phyloP scores from a whole-genome alignment of 2,329 filamentous ascomycete species.

The Trichophyton simii region DNA sequence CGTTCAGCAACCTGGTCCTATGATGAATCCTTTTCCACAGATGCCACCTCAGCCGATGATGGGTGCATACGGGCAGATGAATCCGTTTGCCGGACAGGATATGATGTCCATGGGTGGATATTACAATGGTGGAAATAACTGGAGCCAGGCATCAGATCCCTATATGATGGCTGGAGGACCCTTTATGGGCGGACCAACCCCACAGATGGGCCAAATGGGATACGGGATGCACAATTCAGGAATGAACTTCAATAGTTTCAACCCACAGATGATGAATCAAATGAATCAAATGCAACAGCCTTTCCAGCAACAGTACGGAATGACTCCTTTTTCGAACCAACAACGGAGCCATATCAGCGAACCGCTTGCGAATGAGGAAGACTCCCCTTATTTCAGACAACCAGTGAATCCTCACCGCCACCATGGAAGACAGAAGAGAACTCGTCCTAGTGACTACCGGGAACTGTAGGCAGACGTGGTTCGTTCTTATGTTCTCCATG shows the following conservation, averaged over 20 bases:
- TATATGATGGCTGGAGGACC: not conserved
- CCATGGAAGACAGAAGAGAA: conserved; percentile 64
- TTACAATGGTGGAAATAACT: not conserved
- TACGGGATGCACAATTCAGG: not conserved
- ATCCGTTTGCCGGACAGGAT: not conserved
- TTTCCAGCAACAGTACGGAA: conserved; percentile 19
- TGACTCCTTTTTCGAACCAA: conserved; percentile 44
- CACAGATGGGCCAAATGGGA: not conserved
- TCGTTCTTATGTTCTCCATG: not conserved
- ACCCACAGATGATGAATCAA: conserved; percentile 4
- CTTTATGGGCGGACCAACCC: not conserved
- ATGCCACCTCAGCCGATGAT: not conserved
- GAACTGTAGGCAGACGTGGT: conserved; percentile 48
- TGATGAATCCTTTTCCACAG: not conserved
- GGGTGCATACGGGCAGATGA: not conserved
- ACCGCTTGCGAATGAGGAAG: conserved; percentile 53
- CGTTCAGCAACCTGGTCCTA: not conserved
- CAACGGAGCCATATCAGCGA: conserved; percentile 43
- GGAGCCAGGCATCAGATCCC: not conserved
- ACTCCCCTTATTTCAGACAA: conserved; percentile 88
- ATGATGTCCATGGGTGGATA: not conserved
- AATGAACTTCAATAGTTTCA: not conserved
- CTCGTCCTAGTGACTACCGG: conserved; percentile 80
- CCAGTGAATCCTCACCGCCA: conserved; percentile 90
- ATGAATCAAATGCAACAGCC: conserved; percentile 4